A percentile compares a stretch with the other conserved stretches of the same genome.
Conservation (phyloP, 768 basidiomycete genomes). For the Serpula lacrymans region DNA sequence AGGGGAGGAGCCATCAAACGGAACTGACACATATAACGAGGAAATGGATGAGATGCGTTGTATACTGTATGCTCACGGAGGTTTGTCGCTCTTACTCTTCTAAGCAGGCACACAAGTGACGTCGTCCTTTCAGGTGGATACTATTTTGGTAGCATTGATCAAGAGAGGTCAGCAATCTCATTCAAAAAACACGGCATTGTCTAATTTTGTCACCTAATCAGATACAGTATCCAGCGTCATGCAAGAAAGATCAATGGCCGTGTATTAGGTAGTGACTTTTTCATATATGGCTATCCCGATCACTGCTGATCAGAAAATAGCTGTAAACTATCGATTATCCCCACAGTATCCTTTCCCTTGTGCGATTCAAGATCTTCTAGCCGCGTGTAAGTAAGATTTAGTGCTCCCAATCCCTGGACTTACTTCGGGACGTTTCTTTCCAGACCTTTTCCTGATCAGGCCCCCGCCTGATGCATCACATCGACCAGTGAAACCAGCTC, state of each 20-base stretch:
- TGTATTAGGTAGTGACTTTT: constrained; percentile 58
- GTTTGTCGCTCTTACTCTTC: constrained; percentile 34
- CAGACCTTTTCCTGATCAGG: constrained; percentile 85
- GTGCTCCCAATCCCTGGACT: neutral
- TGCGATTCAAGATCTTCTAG: constrained; percentile 83
- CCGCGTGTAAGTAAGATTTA: constrained; percentile 61
- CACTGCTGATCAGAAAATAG: constrained; percentile 33
- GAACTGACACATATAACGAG: constrained; percentile 47
- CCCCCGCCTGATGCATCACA: constrained; percentile 82
- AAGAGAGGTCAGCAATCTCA: constrained; percentile 49
- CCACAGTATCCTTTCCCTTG: constrained; percentile 98
- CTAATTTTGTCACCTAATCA: constrained; percentile 18
- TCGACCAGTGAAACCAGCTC: constrained; percentile 71
- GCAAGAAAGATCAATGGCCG: constrained; percentile 93
- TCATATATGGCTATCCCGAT: neutral
- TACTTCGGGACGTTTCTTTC: neutral
- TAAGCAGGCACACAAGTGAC: too few species aligned
- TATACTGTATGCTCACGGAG: constrained; percentile 79
- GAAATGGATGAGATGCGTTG: constrained; percentile 85
- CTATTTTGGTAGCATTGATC: constrained; percentile 79
- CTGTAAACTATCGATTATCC: constrained; percentile 81
- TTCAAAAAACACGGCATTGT: neutral
- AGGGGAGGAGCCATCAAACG: constrained; percentile 15
- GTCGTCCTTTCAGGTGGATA: constrained; percentile 57
- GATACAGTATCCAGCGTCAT: constrained; percentile 74